phyloP scores from a whole-genome alignment of 2,329 filamentous ascomycete genomes.

The Myriangium duriaei region DNA sequence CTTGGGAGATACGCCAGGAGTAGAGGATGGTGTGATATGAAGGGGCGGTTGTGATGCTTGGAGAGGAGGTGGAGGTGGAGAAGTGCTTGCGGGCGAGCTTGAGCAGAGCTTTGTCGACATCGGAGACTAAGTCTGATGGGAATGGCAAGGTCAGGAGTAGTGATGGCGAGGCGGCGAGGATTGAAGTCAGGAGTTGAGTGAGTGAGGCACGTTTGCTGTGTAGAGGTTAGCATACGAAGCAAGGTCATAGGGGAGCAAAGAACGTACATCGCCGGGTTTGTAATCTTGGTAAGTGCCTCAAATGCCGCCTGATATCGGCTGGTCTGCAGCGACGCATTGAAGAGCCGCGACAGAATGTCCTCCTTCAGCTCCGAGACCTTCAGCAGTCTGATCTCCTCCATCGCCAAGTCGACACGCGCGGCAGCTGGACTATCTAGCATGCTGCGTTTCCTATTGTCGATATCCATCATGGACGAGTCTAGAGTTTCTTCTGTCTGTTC shows the following conservation, averaged over 20 bases:
- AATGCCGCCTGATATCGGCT: conserved; percentile 76
- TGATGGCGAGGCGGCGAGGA: conserved; percentile 19
- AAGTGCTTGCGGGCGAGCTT: conserved; percentile 57
- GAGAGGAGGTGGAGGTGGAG: conserved; percentile 41
- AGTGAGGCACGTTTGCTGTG: conserved; percentile 50
- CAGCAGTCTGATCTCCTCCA: conserved; percentile 24
- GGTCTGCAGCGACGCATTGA: conserved; percentile 67
- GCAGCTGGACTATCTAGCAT: conserved; percentile 18
- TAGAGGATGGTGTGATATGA: conserved; percentile 86
- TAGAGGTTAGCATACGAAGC: conserved; percentile 12
- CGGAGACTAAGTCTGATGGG: conserved; percentile 54
- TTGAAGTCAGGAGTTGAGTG: conserved; percentile 46
- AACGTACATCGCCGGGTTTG: conserved; percentile 50
- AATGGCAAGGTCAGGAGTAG: conserved; percentile 62
- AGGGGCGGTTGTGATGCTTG: conserved; percentile 24
- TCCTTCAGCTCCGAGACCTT: conserved; percentile 33
- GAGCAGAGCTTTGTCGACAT: conserved; percentile 66
- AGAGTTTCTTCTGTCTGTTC: conserved; percentile 11
- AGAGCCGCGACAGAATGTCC: conserved; percentile 71
- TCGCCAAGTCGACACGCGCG: conserved; percentile 16
- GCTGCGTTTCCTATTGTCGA: conserved; percentile 19
- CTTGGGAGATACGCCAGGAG: conserved; percentile 72
- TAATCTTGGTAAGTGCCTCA: conserved; percentile 60
- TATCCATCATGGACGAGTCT: conserved; percentile 15
- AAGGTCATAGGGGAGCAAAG: neutral